Base-by-base conservation (phyloP, 148 eudicot species). In the Amaranthus cruentus region DNA sequence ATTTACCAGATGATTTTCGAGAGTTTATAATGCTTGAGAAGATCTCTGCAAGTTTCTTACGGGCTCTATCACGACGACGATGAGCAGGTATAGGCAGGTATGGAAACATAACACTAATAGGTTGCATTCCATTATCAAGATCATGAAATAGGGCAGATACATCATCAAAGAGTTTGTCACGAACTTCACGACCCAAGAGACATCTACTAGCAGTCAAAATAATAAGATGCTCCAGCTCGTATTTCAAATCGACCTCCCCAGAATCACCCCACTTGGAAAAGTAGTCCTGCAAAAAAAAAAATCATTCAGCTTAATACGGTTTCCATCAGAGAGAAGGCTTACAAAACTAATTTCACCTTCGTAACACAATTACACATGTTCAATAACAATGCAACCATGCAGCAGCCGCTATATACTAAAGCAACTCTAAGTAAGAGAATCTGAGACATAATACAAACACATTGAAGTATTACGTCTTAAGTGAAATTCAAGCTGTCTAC, bases 21-120 rank as follows among this genome's bases (percentile, higher is more conserved):
- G 93, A 78, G 3, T 78, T 15, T 57, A 94, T 94, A 71, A 94
- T 94, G 76, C 49, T 80, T 5, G 88, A 73, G 12, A 94, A 94
- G 28, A 94, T 94, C 46, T 84, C 78, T 0, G 90, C 78, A 15
- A 94, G 91, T 80, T 84, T 89, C 86, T 89, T 83, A 66, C 96
- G 94, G 55, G 98, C 98, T 63, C 73, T 79, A 73, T 94, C 98
- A 63, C 98, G 95, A 47, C 88, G 86, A 9, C 78, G 80, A 75
- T 94, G 98, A 59, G 97, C 96, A 8, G 98, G 97, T 77, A 94
- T 94, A 48, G 98, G 98, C 14, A 94, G 87, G 79, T 94, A 91
- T 0, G 97, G 98, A 77, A 94, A 91, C 43, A 94, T 83, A 10
- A 94, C 98, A 72, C 98, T 94, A 65, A 94, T 91, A 0, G 97